Conservation (phyloP, 305 asterid species). For the Petunia hybrid region DNA sequence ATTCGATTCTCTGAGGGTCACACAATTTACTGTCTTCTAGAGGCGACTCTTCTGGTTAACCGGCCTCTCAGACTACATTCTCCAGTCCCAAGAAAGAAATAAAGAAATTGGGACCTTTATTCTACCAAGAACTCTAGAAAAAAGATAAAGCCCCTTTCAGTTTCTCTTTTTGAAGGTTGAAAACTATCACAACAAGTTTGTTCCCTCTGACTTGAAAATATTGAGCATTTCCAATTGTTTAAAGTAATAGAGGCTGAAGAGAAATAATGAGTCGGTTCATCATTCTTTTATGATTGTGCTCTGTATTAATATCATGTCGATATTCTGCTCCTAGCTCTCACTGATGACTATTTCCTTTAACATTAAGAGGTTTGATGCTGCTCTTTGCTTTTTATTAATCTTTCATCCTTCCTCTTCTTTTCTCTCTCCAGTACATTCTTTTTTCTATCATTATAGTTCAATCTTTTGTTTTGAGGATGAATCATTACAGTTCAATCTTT, state of each 20-base stretch:
- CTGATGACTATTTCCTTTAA: neutral
- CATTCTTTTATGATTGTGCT: neutral
- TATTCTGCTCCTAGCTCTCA: neutral
- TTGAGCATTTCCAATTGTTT: neutral
- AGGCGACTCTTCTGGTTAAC: neutral
- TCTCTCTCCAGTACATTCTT: slow-evolving; percentile 5
- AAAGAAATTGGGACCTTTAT: neutral
- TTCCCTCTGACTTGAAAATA: neutral
- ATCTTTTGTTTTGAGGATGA: neutral
- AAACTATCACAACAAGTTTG: neutral
- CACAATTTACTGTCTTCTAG: slow-evolving; percentile 5
- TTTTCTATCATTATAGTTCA: slow-evolving; percentile 18
- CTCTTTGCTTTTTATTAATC: slow-evolving; percentile 12
- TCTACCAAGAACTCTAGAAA: neutral
- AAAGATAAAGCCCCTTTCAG: slow-evolving; percentile 5
- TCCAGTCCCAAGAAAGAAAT: neutral
- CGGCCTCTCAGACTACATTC: neutral
- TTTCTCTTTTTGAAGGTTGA: slow-evolving; percentile 22
- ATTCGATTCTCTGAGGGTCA: neutral
- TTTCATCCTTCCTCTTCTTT: neutral
- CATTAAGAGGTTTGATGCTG: slow-evolving; percentile 16
- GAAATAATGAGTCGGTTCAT: neutral
- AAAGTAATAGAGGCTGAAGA: neutral
- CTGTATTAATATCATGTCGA: neutral
- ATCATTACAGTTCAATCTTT: neutral